A percentile compares a stretch with the other conserved stretches of the same genome.
Conservation (phyloP, 805 yeast genomes). For the Metschnikowia cubensis region DNA sequence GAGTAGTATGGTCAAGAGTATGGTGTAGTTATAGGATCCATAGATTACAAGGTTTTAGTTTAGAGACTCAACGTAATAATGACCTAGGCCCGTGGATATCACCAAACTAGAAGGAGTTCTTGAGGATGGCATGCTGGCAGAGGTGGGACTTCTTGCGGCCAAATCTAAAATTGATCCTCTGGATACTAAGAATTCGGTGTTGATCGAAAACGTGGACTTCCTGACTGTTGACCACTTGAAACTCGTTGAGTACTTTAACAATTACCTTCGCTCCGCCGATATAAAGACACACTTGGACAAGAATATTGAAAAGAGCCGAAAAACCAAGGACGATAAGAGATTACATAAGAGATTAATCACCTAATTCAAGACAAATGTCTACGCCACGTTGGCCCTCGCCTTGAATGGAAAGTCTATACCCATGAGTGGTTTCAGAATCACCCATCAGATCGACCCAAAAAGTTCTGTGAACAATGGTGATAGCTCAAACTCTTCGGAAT, state of each 20-base stretch:
- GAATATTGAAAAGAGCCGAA: constrained; percentile 33
- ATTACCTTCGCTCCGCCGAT: constrained; percentile 42
- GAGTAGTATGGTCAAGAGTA: too few relatives aligned
- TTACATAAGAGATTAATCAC: constrained; percentile 47
- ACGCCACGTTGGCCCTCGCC: constrained; percentile 54
- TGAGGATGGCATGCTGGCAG: constrained; percentile 27
- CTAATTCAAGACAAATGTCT: constrained; percentile 46
- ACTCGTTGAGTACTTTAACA: constrained; percentile 44
- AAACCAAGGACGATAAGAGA: constrained; percentile 32
- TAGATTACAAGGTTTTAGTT: too few relatives aligned
- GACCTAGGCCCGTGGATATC: constrained; percentile 43
- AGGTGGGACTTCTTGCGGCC: constrained; percentile 29
- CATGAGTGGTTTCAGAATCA: constrained; percentile 26
- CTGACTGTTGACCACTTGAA: constrained; percentile 30
- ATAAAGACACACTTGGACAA: constrained; percentile 34
- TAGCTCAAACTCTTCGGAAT: not conserved
- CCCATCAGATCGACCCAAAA: constrained; percentile 6
- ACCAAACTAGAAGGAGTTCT: constrained; percentile 39
- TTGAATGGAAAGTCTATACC: constrained; percentile 34
- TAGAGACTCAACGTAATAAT: too few relatives aligned
- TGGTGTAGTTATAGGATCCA: too few relatives aligned
- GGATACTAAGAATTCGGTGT: constrained; percentile 33
- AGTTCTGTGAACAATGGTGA: not conserved
- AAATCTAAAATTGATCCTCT: constrained; percentile 36
- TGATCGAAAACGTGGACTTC: constrained; percentile 33